phyloP scores from a whole-genome alignment of 192 early-diverging fungal genomes.

The Backusella mclennaniae region DNA sequence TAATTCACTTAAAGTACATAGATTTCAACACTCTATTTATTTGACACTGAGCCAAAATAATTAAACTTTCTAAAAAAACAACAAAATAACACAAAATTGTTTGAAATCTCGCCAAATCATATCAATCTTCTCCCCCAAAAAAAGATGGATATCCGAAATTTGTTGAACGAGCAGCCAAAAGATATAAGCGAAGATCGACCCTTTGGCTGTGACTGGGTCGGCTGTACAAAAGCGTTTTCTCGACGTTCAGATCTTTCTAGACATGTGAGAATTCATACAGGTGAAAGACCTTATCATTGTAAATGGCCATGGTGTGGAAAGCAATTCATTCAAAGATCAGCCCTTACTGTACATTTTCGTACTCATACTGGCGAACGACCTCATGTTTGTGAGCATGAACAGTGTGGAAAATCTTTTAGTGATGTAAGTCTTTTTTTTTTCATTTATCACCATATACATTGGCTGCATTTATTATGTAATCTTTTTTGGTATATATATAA shows the following conservation, averaged over 20 bases:
- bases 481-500: not conserved
- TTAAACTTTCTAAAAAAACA: not conserved
- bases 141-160: conserved; percentile 21
- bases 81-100: not conserved
- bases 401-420: conserved; percentile 71
- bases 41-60: not conserved
- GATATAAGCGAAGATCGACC: conserved; percentile 27
- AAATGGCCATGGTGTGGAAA: conserved; percentile 64
- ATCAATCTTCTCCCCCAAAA: not conserved
- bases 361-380: conserved; percentile 70
- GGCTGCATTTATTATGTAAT: not conserved
- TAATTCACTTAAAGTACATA: not conserved
- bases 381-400: conserved; percentile 59
- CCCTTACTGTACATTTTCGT: conserved; percentile 74
- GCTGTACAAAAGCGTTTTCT: conserved; percentile 67
- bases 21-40: not conserved
- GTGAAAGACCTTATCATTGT: conserved; percentile 70
- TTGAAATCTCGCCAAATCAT: not conserved
- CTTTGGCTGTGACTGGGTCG: conserved; percentile 54
- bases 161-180: conserved; percentile 9
- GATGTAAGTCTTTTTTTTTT: conserved; percentile 38
- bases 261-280: conserved; percentile 71
- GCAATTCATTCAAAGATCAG: conserved; percentile 76
- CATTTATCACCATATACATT: not conserved
- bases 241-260: conserved; percentile 69